A percentile compares a stretch with the other conserved stretches of the same genome.
Conservation (phyloP, 208 protist genomes). For the Acanthamoeba healyi region DNA sequence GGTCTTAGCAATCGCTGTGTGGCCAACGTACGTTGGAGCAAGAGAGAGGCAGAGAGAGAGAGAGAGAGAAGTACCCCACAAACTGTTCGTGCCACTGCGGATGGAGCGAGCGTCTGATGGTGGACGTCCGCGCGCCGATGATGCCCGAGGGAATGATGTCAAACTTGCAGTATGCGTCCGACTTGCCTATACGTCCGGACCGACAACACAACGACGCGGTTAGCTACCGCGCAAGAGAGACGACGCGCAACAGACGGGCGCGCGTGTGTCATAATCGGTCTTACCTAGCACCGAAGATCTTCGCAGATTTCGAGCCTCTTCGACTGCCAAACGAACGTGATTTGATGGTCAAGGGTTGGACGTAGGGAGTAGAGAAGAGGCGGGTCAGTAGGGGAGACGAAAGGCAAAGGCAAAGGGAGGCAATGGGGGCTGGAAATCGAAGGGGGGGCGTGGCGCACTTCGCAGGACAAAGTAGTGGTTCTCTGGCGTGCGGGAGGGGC, state of each 20-base stretch:
- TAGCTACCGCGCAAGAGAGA: too few relatives aligned
- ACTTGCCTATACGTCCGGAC: background rate
- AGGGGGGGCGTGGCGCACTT: background rate
- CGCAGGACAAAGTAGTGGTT: constrained; percentile 59
- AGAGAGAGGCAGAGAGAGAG: background rate
- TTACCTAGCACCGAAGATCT: constrained; percentile 24
- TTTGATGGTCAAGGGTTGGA: too few relatives aligned
- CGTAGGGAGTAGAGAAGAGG: background rate
- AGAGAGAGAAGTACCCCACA: constrained; percentile 12
- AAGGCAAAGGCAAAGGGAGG: too few relatives aligned
- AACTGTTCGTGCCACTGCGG: constrained; percentile 66
- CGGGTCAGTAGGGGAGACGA: background rate
- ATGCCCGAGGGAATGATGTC: constrained; percentile 64
- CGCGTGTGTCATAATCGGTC: too few relatives aligned
- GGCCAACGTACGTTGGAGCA: background rate
- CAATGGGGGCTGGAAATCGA: too few relatives aligned
- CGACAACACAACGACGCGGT: too few relatives aligned
- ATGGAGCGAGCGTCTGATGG: constrained; percentile 21
- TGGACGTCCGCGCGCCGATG: constrained; percentile 51
- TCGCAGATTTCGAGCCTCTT: constrained; percentile 50
- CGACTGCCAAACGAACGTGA: too few relatives aligned
- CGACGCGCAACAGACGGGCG: too few relatives aligned
- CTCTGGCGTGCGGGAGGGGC: background rate
- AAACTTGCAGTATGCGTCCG: constrained; percentile 53
- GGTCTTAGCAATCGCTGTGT: background rate